A percentile compares a stretch with the other conserved stretches of the same genome.
These are phyloP conservation scores for Pulveroboletus sp. DNA, from an alignment of 768 basidiomycete species.

Conservation along the genomic window DNA sequence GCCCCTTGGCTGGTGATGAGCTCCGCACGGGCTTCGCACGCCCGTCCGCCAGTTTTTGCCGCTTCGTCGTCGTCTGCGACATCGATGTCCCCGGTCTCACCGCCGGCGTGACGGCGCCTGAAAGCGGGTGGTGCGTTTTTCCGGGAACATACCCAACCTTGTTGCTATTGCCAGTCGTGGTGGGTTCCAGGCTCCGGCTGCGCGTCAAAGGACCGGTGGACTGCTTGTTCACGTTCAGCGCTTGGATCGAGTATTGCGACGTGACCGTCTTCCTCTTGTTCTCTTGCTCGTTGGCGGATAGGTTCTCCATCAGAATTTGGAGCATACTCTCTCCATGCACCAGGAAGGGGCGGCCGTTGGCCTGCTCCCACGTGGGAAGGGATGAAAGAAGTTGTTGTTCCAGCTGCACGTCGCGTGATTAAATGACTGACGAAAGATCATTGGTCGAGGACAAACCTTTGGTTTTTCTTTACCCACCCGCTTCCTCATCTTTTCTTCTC, in stretches of 20 bases:
- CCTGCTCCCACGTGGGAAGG: conserved; percentile 85
- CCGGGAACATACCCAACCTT: conserved; percentile 29
- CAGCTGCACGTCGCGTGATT: conserved; percentile 56
- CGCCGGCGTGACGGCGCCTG: conserved; percentile 54
- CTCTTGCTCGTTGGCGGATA: conserved; percentile 75
- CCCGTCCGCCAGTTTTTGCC: conserved; percentile 51
- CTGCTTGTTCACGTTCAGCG: conserved; percentile 21
- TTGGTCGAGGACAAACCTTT: conserved; percentile 46
- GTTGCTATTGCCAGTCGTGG: conserved; percentile 4
- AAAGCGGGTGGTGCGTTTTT: conserved; percentile 25
- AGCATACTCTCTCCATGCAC: conserved; percentile 82
- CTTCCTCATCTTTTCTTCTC: conserved; percentile 98
- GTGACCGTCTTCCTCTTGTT: conserved; percentile 55
- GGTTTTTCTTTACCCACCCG: conserved; percentile 91
- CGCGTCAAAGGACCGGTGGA: conserved; percentile 17
- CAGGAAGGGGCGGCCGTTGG: conserved; percentile 68
- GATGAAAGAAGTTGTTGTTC: conserved; percentile 79
- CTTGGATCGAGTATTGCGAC: conserved; percentile 32
- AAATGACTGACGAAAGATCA: neutral
- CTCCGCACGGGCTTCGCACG: conserved; percentile 17
- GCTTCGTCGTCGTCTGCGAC: conserved; percentile 54
- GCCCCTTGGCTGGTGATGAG: conserved; percentile 28
- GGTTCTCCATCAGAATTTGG: conserved; percentile 68
- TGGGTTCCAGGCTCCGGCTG: conserved; percentile 29
- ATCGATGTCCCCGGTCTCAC: conserved; percentile 44